Conservation (phyloP, 2,329 filamentous ascomycete species). For the Ceratocystis papillata region DNA sequence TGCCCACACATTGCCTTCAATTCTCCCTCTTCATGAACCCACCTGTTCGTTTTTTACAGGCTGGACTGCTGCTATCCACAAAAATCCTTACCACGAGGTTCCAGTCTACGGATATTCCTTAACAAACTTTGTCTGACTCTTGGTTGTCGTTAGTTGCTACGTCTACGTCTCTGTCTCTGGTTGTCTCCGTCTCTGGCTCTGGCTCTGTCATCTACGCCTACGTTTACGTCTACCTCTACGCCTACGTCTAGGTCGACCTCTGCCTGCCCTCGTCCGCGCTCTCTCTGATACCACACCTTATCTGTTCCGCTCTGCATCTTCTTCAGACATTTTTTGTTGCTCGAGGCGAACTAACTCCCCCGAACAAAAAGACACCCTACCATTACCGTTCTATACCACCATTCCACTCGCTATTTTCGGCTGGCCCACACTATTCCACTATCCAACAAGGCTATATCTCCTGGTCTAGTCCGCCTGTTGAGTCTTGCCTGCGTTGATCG, state of each 20-base stretch:
- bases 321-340: not conserved
- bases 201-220: not conserved
- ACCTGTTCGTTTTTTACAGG: conserved; percentile 9
- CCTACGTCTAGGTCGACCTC: not conserved
- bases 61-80: not conserved
- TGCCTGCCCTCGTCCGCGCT: no score
- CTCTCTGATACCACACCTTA: not conserved
- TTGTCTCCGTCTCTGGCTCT: not conserved
- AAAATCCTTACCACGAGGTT: conserved; percentile 1
- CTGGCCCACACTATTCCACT: no score
- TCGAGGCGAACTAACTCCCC: not conserved
- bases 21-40: not conserved
- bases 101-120: not conserved
- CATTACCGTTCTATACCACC: no score
- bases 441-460: no score
- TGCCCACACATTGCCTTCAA: not conserved
- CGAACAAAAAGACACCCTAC: not conserved
- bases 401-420: no score
- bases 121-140: not conserved
- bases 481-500: no score
- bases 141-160: conserved; percentile 4
- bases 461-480: no score
- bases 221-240: no score
- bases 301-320: not conserved
- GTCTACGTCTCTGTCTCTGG: conserved; percentile 2